phyloP scores from a whole-genome alignment of 139 green algal species.

The Micractinium conductrix region DNA sequence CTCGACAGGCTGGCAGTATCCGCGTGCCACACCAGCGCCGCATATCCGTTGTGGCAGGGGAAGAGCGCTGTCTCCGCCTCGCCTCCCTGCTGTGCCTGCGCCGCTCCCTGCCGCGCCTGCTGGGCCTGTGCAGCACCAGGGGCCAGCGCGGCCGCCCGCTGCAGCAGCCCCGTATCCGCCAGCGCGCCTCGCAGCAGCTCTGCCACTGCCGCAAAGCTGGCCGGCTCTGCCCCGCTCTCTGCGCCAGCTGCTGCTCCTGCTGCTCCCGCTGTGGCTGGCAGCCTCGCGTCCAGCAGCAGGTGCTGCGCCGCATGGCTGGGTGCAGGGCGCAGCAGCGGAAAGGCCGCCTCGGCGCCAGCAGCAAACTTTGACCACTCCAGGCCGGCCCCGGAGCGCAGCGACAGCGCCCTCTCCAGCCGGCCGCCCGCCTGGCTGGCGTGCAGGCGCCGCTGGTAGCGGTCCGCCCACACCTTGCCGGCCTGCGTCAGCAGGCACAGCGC shows the following conservation, averaged over 20 bases:
- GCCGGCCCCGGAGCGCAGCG: neutral
- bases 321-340: neutral
- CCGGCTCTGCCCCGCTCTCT: neutral
- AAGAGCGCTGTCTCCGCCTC: neutral
- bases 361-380: neutral
- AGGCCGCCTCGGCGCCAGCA: neutral
- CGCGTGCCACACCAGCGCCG: neutral
- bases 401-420: neutral
- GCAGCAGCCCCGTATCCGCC: neutral
- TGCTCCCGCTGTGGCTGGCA: neutral
- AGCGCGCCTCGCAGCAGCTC: neutral
- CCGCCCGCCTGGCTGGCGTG: neutral
- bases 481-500: neutral
- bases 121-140: neutral
- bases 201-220: neutral
- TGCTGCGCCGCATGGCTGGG: neutral
- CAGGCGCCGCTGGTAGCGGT: neutral
- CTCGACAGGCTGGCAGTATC: neutral
- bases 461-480: neutral
- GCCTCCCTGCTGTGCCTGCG: neutral
- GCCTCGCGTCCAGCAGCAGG: neutral
- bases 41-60: neutral
- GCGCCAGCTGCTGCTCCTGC: neutral
- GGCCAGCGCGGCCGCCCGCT: neutral
- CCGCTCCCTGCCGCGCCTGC: neutral